These are phyloP conservation scores for Hemisphaericaspora nanyangensis DNA, from an alignment of 805 yeast genomes.

Conservation along the genomic window DNA sequence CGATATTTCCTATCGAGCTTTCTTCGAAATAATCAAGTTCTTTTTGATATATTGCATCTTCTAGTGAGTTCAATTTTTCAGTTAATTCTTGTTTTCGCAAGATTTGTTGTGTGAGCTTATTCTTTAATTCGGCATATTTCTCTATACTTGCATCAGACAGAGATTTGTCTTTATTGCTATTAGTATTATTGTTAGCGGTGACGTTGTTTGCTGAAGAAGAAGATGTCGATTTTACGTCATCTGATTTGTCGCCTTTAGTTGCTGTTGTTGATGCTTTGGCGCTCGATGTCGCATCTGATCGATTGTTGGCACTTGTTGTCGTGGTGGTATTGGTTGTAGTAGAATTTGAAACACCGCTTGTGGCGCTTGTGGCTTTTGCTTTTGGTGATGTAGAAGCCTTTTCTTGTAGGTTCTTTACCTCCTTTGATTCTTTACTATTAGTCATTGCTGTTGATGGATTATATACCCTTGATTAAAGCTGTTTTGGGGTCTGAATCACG, in stretches of 20 bases:
- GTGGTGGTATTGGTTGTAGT: conserved; percentile 1
- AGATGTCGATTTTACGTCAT: background rate
- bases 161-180: background rate
- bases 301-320: conserved; percentile 1
- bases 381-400: conserved; percentile 5
- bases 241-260: background rate
- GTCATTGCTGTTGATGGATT: too few relatives aligned
- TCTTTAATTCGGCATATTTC: conserved; percentile 65
- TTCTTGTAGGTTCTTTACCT: background rate
- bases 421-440: conserved; percentile 2
- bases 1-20: conserved; percentile 71
- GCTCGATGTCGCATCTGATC: background rate
- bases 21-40: conserved; percentile 78
- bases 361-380: conserved; percentile 3
- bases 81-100: conserved; percentile 63
- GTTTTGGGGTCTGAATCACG: too few relatives aligned
- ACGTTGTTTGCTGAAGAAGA: background rate
- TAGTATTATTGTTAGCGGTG: background rate
- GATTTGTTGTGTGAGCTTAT: conserved; percentile 62
- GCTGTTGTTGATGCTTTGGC: background rate
- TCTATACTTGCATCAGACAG: conserved; percentile 13
- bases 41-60: conserved; percentile 73
- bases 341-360: background rate
- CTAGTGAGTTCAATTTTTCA: conserved; percentile 55
- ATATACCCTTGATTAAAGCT: too few relatives aligned